Percentiles rank a stretch among this genome's conserved stretches.
phyloP scores from a whole-genome alignment of 371 early-diverging fungal genomes.

The Mortierella sp. region DNA sequence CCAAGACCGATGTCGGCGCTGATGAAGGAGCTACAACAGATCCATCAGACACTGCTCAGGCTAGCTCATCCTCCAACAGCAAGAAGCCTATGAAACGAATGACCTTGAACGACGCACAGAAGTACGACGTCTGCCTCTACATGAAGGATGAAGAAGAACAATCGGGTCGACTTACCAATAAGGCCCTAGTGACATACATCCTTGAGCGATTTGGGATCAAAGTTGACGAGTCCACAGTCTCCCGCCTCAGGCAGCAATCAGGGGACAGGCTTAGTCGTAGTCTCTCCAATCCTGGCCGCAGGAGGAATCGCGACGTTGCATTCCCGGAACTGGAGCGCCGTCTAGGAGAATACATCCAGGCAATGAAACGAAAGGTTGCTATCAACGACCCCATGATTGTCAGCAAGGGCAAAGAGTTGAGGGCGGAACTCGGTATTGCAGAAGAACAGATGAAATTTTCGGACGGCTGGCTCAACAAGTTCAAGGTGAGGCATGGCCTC shows the following conservation, averaged over 20 bases:
- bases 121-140: conserved; percentile 46
- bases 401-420: conserved; percentile 35
- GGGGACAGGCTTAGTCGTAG: conserved; percentile 14
- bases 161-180: conserved; percentile 21
- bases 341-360: conserved; percentile 15
- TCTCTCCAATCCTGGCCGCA: conserved; percentile 26
- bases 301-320: conserved; percentile 31
- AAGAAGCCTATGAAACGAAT: conserved; percentile 22
- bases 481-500: conserved; percentile 50
- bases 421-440: conserved; percentile 24
- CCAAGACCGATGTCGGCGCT: neutral
- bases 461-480: conserved; percentile 54
- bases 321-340: conserved; percentile 41
- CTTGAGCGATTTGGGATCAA: conserved; percentile 21
- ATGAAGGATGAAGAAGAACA: conserved; percentile 24
- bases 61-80: conserved; percentile 1
- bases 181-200: conserved; percentile 23
- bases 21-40: neutral
- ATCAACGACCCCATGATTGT: conserved; percentile 39
- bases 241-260: conserved; percentile 23
- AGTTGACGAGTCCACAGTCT: conserved; percentile 49
- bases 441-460: conserved; percentile 39
- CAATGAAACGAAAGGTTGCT: conserved; percentile 1
- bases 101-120: conserved; percentile 42
- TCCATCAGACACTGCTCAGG: neutral